Evolutionary conservation across 495 filamentous ascomycete genomes (phyloP).

Genomic region (Penicilliopsis zonata): DNA sequence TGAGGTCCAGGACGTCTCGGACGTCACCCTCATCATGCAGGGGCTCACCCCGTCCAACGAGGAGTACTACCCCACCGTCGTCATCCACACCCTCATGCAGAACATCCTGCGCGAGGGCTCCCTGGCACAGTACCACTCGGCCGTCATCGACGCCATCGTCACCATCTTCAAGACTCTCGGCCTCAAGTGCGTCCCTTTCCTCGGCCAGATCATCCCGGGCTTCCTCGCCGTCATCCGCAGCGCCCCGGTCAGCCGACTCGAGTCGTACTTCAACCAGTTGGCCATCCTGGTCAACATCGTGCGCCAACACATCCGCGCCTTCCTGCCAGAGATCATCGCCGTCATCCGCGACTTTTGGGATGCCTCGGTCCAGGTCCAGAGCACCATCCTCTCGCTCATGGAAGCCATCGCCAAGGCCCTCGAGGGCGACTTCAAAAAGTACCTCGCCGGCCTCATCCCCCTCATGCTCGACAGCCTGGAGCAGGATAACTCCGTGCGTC

Average conservation of each 20-base stretch:
- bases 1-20: conserved; percentile 57
- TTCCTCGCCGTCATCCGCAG: conserved; percentile 78
- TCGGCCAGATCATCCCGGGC: conserved; percentile 84
- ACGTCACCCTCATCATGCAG: conserved; percentile 95
- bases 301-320: conserved; percentile 86
- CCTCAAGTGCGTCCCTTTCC: conserved; percentile 86
- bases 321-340: conserved; percentile 68
- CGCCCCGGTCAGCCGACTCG: conserved; percentile 59
- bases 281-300: conserved; percentile 90
- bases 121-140: conserved; percentile 76
- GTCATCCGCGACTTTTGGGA: conserved; percentile 83
- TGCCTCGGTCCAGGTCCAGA: conserved; percentile 59
- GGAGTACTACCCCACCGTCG: conserved; percentile 96
- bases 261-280: conserved; percentile 94
- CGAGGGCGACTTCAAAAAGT: conserved; percentile 94
- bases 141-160: conserved; percentile 97
- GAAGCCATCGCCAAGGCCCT: conserved; percentile 88
- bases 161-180: conserved; percentile 95
- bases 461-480: conserved; percentile 92
- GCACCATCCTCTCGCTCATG: conserved; percentile 80
- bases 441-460: conserved; percentile 76
- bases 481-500: conserved; percentile 57
- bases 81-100: conserved; percentile 86
- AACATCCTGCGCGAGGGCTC: conserved; percentile 81
- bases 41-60: conserved; percentile 94